A percentile compares a stretch with the other conserved stretches of the same genome.
phyloP scores from a whole-genome alignment of 108 stramenopile species.

The Mediolabrus comicus region DNA sequence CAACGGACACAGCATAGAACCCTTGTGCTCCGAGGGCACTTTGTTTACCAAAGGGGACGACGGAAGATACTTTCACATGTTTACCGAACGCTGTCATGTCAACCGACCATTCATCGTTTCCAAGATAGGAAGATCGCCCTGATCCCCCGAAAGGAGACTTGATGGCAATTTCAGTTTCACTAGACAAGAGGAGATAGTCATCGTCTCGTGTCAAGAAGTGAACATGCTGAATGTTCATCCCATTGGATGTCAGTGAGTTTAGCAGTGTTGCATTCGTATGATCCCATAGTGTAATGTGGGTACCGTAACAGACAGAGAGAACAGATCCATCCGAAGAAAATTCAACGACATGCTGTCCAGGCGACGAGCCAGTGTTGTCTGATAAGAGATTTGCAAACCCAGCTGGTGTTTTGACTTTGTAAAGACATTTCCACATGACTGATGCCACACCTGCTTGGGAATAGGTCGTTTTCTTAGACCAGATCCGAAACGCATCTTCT shows the following conservation, averaged over 20 bases:
- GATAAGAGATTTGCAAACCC: conserved; percentile 61
- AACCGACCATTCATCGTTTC: conserved; percentile 40
- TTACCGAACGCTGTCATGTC: conserved; percentile 11
- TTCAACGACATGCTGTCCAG: conserved; percentile 31
- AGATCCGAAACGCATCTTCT: conserved; percentile 80
- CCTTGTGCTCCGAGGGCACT: conserved; percentile 8
- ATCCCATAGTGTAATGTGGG: conserved; percentile 76
- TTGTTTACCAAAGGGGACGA: conserved; percentile 19
- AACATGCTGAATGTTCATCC: conserved; percentile 39
- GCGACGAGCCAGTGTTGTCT: conserved; percentile 17
- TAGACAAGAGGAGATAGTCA: conserved; percentile 57
- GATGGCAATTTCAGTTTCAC: conserved; percentile 43
- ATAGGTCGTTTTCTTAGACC: conserved; percentile 41
- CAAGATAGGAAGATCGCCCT: conserved; percentile 40
- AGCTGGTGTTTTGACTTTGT: conserved; percentile 69
- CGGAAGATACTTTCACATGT: conserved; percentile 13
- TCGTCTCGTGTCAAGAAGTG: conserved; percentile 37
- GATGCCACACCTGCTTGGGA: background rate
- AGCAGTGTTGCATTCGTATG: conserved; percentile 59
- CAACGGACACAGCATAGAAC: conserved; percentile 23
- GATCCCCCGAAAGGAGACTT: conserved; percentile 59
- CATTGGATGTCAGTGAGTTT: conserved; percentile 48
- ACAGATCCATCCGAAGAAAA: conserved; percentile 79
- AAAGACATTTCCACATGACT: conserved; percentile 67
- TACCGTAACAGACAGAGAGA: conserved; percentile 69